Evolutionary conservation across 1,284 basidiomycete species (phyloP), one percentile per base, ranked within the genome.

Genomic region (Melampsora medusae): DNA sequence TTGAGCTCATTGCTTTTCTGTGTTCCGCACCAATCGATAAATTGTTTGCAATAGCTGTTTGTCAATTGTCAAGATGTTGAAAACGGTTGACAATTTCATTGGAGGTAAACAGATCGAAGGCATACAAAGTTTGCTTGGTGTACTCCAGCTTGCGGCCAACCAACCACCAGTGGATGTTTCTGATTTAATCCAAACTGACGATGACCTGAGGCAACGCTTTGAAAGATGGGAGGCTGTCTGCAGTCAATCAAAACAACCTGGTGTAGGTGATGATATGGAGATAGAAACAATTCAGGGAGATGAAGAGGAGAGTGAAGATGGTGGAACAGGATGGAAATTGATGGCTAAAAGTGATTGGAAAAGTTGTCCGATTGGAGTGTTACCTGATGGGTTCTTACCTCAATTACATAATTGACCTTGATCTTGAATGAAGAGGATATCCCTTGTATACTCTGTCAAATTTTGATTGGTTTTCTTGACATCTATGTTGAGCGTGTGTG

Each of bases 281-380:
- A 42, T 42, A 10, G 56, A 59, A 28, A 61, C 25, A 17, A 25
- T 70, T 14, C 31, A 22, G 4, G 53, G 31, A 12, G 19, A 46
- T n/a, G 38, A 70, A 28, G 59, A 70, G 19, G 56, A 61, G 35
- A 33, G 31, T 22, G 42, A 25, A 25, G 22, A 22, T 14, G 53
- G 31, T 16, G 56, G 38, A 6, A 46, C 56, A n/a, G 16, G 38
- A 6, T 70, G 69, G 69, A 22, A 9, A 2, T 25, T 61, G 22
- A 59, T 62, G 10, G 22, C 25, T 38, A 25, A 62, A 28, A 31
- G 35, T 42, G 33, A 46, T 19, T 70, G 69, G 69, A 10, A 35
- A 7, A 53, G 35, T 16, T 70, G 69, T 70, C 69, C 59, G n/a
- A 70, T 70, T 60, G 69, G 69, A 28, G 46, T 35, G 16, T 46